Base-by-base conservation (phyloP, 148 eudicot species). In the Fagopyrum homotropicum region DNA sequence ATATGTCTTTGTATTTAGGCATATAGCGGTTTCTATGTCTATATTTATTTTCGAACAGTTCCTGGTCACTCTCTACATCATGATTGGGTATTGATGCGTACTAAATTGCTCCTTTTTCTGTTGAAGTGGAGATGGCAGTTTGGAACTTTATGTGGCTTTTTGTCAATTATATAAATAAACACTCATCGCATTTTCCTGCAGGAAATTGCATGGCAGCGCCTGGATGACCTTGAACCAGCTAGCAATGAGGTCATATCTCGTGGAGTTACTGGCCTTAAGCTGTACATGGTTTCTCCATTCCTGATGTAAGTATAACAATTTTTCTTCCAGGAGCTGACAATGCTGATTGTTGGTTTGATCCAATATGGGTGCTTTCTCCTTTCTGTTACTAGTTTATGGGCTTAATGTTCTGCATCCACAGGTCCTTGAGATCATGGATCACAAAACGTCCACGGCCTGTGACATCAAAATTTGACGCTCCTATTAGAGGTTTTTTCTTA, bases 141-240 rank as follows among this genome's bases (percentile, higher is more conserved):
- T 46, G 5, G 73, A 68, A 30, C 72, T 52, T 52, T 52, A 15
- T 14, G 57, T 52, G 40, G 68, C 40, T 61, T 10, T 29, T 29
- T 6, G 11, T 61, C 1, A 61, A 6, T 26, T 61, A 29, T 54
- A 14, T 54, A 45, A 59, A 59, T 50, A 43, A 64, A 51, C 55
- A 45, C 77, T 4, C 59, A 52, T 69, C 74, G 40, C 30, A 51
- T 80, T 57, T 15, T 66, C 17, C 19, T 81, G 79, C 88, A 95
- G 99, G 99, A 95, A 88, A 92, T 95, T 77, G 98, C 99, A 69
- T 95, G 99, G 99, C 99, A 90, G 5, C 85, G 99, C 51, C 85
- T 95, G 79, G 98, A 92, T 35, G 99, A 95, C 79, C 89, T 95
- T 80, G 89, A 83, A 73, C 87, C 99, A 7, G 92, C 86, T 26